Conservation (phyloP, 1,284 basidiomycete species). For the Apiotrichum veenhuisii region DNA sequence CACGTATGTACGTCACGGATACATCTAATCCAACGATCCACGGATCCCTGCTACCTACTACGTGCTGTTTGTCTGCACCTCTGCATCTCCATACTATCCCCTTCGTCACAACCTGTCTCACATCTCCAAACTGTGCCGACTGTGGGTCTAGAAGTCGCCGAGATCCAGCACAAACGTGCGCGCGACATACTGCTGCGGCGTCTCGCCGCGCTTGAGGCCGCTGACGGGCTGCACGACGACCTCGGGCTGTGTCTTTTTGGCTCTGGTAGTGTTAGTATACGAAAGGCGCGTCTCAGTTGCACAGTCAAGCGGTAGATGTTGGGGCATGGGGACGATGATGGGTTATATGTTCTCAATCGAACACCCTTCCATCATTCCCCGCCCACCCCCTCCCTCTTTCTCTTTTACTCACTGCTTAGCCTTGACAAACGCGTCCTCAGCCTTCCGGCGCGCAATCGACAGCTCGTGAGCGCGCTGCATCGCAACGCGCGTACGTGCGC, state of each 20-base stretch:
- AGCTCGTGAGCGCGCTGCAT: constrained; percentile 70
- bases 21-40: not conserved
- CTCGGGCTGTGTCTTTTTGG: constrained; percentile 9
- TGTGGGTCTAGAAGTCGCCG: constrained; percentile 51
- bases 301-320: too few species aligned
- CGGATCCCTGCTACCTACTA: too few species aligned
- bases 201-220: constrained; percentile 41
- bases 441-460: constrained; percentile 64
- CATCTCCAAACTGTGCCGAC: not conserved
- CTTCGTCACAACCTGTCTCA: too few species aligned
- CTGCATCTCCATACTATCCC: too few species aligned
- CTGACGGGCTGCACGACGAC: constrained; percentile 20
- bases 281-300: not conserved
- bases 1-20: not conserved
- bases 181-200: constrained; percentile 46
- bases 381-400: not conserved
- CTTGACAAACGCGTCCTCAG: constrained; percentile 41
- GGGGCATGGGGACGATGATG: too few species aligned
- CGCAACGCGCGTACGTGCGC: constrained; percentile 70
- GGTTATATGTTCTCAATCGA: too few species aligned
- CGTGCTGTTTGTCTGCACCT: not conserved
- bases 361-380: too few species aligned
- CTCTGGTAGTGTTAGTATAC: not conserved
- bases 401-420: constrained; percentile 28
- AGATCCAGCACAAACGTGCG: constrained; percentile 49